Base-by-base conservation (phyloP, 2,329 filamentous ascomycete genomes). In the Helotiales sp. region DNA sequence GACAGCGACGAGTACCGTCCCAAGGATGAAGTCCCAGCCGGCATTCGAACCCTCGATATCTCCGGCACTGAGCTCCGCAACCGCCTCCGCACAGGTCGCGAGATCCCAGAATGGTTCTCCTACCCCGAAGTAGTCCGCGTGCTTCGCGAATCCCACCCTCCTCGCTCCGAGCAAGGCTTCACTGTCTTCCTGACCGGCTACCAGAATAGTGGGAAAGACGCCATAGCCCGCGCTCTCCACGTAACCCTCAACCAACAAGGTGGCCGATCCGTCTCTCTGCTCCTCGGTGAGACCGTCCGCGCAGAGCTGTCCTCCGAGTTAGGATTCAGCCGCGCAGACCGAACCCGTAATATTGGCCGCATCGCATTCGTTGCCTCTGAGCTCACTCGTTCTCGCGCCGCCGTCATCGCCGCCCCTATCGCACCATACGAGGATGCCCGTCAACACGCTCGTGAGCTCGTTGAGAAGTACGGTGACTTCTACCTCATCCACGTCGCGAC, bases 51-150 rank as follows among this genome's bases (percentile, higher is more conserved):
- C 61, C 87, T 93, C 73, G 93, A 95, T 84, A 95, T 95, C 80
- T 93, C 90, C 43, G 91, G 91, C 69, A 93, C 91, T 69, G 96
- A 99, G 85, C 92, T 99, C 77, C 94, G 96, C 78, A 88, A 91
- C 77, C 92, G 96, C 76, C 90, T 99, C 71, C 90, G 91, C 77
- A 96, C 91, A 69, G 96, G 96, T 75, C 92, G 92, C 76, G 93
- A 97, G 75, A 99, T 99, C 75, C 96, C 96, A 74, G 93, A 96
- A 82, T 99, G 96, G 96, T 99, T 99, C 87, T 98, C 96, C 34
- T 99, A 99, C 86, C 95, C 96, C 70, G 96, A 99, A 84, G 96
- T 99, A 75, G 96, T 99, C 82, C 90, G 89, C 81, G 96, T 98
- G 59, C 91, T 99, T 70, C 91, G 96, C 77, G 94, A 99, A 84